A percentile compares a stretch with the other conserved stretches of the same genome.
Conservation (phyloP, 257 asterid genomes). For the Plectranthus barbatus region DNA sequence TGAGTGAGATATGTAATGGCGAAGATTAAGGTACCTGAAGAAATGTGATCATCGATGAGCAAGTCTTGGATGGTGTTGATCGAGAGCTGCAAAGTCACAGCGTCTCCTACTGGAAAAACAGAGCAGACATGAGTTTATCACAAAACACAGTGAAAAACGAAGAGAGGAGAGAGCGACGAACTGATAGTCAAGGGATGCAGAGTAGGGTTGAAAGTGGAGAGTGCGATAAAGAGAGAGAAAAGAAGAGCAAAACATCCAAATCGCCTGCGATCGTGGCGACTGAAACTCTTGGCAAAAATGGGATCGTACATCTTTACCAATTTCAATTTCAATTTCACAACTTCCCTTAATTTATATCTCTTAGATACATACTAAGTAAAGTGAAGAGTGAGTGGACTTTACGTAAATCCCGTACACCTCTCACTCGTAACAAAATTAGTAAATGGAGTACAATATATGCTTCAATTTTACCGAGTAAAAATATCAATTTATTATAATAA, state of each 20-base stretch:
- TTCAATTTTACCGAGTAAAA: too few relatives aligned
- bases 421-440: neutral
- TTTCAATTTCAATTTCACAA: neutral
- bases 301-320: slow-evolving; percentile 56
- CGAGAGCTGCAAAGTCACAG: slow-evolving; percentile 30
- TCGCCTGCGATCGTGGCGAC: slow-evolving; percentile 38
- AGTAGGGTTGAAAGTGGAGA: slow-evolving; percentile 26
- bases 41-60: slow-evolving; percentile 3
- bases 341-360: slow-evolving; percentile 27
- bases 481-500: too few relatives aligned
- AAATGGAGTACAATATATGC: neutral
- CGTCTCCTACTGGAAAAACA: slow-evolving; percentile 30
- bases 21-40: neutral
- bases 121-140: too few relatives aligned
- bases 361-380: too few relatives aligned
- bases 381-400: too few relatives aligned
- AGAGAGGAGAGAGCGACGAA: slow-evolving; percentile 17
- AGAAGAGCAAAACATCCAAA: slow-evolving; percentile 38
- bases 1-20: neutral
- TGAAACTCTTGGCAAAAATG: slow-evolving; percentile 55
- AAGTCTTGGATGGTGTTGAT: slow-evolving; percentile 25
- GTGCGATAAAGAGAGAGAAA: slow-evolving; percentile 24
- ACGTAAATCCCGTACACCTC: too few relatives aligned
- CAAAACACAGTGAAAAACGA: neutral
- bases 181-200: slow-evolving; percentile 33